Evolutionary conservation across 768 basidiomycete genomes (phyloP).

Genomic region (Suillus bovinus): DNA sequence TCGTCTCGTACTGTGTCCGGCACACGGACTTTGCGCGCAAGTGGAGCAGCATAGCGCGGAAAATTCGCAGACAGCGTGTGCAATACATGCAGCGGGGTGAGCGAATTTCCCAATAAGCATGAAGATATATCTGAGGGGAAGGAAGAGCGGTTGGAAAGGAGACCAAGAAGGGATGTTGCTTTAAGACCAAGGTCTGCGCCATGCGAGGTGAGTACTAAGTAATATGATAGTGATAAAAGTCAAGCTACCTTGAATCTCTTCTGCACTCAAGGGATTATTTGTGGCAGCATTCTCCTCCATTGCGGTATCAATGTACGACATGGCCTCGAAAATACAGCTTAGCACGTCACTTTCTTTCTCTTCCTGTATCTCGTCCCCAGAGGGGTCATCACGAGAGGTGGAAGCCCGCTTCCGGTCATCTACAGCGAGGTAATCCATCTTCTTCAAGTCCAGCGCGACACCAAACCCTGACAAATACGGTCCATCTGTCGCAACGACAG

Average conservation of each 20-base stretch:
- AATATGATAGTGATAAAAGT: not conserved
- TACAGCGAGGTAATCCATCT: constrained; percentile 93
- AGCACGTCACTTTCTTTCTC: constrained; percentile 25
- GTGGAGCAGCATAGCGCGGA: constrained; percentile 76
- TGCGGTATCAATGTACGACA: constrained; percentile 29
- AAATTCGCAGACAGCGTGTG: constrained; percentile 82
- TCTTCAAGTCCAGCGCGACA: constrained; percentile 90
- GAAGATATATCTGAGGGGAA: constrained; percentile 27
- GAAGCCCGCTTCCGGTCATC: constrained; percentile 64
- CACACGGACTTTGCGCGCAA: constrained; percentile 67
- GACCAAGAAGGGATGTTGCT: constrained; percentile 71
- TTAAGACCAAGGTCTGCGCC: constrained; percentile 63
- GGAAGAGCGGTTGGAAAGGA: constrained; percentile 52
- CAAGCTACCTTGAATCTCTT: constrained; percentile 56
- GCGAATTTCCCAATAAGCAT: constrained; percentile 23
- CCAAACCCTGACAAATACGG: constrained; percentile 81
- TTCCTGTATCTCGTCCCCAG: constrained; percentile 2
- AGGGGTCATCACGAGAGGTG: not conserved
- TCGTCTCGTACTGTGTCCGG: constrained; percentile 54
- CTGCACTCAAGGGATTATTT: constrained; percentile 46
- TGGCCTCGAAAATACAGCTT: constrained; percentile 30
- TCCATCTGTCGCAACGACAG: constrained; percentile 6
- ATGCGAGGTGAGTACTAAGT: not conserved
- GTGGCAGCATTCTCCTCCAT: constrained; percentile 37
- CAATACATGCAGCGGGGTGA: constrained; percentile 35